phyloP scores from a whole-genome alignment of 371 early-diverging fungal species.

The Quaeritorhiza haematococci region DNA sequence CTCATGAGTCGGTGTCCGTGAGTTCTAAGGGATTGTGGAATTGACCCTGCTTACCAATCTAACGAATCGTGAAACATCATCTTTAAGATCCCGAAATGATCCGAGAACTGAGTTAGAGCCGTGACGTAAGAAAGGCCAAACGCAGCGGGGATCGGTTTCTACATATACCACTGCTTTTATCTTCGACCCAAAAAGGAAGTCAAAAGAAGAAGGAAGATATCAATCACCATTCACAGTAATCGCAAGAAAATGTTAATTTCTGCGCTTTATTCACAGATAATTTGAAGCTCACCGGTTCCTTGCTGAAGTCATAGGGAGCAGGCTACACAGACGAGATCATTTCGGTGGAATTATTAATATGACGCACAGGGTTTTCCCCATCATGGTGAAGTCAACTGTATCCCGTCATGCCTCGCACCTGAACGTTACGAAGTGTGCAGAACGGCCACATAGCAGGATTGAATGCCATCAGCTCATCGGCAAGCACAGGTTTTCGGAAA shows the following conservation, averaged over 20 bases:
- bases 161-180: constrained; percentile 53
- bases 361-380: not conserved
- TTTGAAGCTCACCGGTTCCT: constrained; percentile 28
- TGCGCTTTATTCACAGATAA: not conserved
- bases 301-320: constrained; percentile 49
- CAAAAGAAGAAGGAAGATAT: too few relatives aligned
- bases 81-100: constrained; percentile 43
- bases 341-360: not conserved
- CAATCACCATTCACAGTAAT: too few relatives aligned
- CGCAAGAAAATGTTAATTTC: too few relatives aligned
- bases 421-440: too few relatives aligned
- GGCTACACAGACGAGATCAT: too few relatives aligned
- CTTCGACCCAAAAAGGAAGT: not conserved
- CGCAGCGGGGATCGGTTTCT: constrained; percentile 62
- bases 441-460: constrained; percentile 71
- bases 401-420: too few relatives aligned
- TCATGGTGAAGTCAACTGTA: too few relatives aligned
- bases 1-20: too few relatives aligned
- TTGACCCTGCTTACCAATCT: too few relatives aligned
- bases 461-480: constrained; percentile 71
- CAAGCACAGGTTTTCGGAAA: constrained; percentile 67
- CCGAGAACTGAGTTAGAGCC: constrained; percentile 30
- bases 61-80: constrained; percentile 84
- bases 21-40: too few relatives aligned
- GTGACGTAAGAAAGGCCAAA: constrained; percentile 60